Percentiles rank a stretch among this genome's conserved stretches.
Evolutionary conservation across 2,329 filamentous ascomycete genomes (phyloP).

Genomic region (Microdochium trichocladiopsis): DNA sequence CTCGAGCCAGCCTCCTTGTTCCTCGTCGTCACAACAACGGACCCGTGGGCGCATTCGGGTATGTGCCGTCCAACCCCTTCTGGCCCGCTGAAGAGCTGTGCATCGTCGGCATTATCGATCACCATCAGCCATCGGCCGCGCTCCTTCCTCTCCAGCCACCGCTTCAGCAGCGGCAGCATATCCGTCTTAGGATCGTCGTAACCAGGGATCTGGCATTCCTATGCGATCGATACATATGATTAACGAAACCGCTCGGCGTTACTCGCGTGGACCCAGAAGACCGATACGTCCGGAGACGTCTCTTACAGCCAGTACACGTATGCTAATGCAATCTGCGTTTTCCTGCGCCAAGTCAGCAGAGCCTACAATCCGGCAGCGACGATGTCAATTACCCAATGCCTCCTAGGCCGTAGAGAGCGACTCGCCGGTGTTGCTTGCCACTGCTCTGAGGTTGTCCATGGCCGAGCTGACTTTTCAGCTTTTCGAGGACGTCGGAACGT

Average conservation of each 20-base stretch:
- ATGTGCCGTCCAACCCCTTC: conserved; percentile 9
- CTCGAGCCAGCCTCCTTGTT: conserved; percentile 20
- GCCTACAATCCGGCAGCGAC: not conserved
- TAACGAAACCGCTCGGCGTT: conserved; percentile 18
- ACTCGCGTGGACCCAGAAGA: conserved; percentile 26
- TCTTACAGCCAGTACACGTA: conserved; percentile 16
- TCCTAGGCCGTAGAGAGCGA: conserved; percentile 13
- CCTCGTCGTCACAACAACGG: conserved; percentile 23
- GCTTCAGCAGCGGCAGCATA: conserved; percentile 13
- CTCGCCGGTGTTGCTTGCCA: conserved; percentile 3
- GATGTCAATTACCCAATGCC: conserved; percentile 13
- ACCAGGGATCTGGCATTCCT: conserved; percentile 13
- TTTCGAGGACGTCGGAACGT: conserved; percentile 3
- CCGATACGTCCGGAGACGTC: conserved; percentile 11
- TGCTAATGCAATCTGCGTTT: conserved; percentile 22
- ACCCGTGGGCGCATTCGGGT: conserved; percentile 19
- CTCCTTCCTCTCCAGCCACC: conserved; percentile 16
- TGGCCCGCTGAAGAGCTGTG: conserved; percentile 5
- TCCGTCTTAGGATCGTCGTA: conserved; percentile 12
- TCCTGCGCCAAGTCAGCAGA: conserved; percentile 12
- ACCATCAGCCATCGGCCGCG: conserved; percentile 11
- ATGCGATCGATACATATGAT: conserved; percentile 15
- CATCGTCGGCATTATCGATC: conserved; percentile 10
- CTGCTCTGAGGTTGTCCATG: not conserved
- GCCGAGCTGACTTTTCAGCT: conserved; percentile 3